Evolutionary conservation across 2,329 filamentous ascomycete genomes (phyloP), one percentile per base, ranked within the genome.

Genomic region (Lachnellula arida): DNA sequence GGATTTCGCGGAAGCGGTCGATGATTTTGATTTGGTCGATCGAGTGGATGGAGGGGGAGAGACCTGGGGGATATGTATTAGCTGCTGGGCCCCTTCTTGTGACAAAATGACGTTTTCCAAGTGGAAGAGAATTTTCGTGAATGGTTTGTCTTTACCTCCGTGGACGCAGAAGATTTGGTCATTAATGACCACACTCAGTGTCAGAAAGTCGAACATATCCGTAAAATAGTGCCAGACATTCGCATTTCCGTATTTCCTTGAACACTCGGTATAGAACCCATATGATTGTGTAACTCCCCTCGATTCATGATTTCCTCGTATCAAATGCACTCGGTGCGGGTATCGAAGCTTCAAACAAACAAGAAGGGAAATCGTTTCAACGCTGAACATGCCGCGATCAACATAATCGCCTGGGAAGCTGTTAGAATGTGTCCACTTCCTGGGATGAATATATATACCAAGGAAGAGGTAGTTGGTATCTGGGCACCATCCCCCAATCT

Each of bases 21-120:
- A 99, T 97, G 72, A 99, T 96, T 74, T 99, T 97, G 75, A 99
- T 97, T 75, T 99, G 94, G 72, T 99, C 94, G 70, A 99, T 97
- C 46, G 90, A 96, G 74, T 99, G 94, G 71, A 99, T 97, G 32
- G 88, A 92, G 1, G 89, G 89, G 0, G 88, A 92, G 19, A 94
- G 81, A 22, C 89, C 87, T 88, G 49, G 42, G 46, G 19, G 37
- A 19, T 49, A 37, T 54, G 17, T 50, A 46, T 53, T 47, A 58
- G 35, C 23, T 46, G 28, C 14, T 49, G 15, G 22, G n/a, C 14
- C 17, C 17, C 34, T n/a, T 35, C 32, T 55, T 14, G 58, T 37
- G 11, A 23, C 12, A 50, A 15, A 32, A 15, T n/a, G 22, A 3
- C 0, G 2, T 25, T 37, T 28, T 32, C 14, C n/a, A 42, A 74